phyloP scores from a whole-genome alignment of 129 eudicot species.

The Artemisia tridentata region DNA sequence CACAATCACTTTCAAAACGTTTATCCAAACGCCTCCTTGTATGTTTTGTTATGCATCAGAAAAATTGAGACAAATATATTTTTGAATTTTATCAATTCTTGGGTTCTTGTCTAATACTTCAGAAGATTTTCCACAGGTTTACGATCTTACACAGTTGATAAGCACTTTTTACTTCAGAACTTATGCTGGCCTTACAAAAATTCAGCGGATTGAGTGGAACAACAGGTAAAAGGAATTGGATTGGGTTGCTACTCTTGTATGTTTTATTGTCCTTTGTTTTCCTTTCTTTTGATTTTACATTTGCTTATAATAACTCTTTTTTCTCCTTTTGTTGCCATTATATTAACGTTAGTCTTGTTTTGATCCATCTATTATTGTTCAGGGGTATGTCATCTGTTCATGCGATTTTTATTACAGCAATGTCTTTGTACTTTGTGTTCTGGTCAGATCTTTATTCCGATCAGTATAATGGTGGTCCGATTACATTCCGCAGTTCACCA shows the following conservation, averaged over 20 bases:
- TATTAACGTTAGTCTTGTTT: background rate
- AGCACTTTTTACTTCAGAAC: slow-evolving; percentile 72
- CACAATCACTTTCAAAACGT: background rate
- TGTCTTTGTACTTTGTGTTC: slow-evolving; percentile 74
- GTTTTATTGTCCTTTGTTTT: background rate
- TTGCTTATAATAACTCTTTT: background rate
- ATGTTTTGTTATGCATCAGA: background rate
- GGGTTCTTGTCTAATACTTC: slow-evolving; percentile 18
- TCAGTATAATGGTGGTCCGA: slow-evolving; percentile 34
- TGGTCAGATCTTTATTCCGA: slow-evolving; percentile 87
- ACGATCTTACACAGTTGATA: slow-evolving; percentile 70
- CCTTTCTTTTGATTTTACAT: slow-evolving; percentile 26
- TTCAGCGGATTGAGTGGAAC: slow-evolving; percentile 87
- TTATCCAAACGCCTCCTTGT: background rate
- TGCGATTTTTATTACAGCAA: slow-evolving; percentile 71
- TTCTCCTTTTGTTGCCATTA: background rate
- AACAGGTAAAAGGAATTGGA: slow-evolving; percentile 53
- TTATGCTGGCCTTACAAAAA: slow-evolving; percentile 66
- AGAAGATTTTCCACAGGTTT: slow-evolving; percentile 51
- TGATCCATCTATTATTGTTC: slow-evolving; percentile 26
- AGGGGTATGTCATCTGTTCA: slow-evolving; percentile 88
- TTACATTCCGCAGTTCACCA: slow-evolving; percentile 73
- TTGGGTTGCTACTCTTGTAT: background rate
- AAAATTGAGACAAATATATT: background rate
- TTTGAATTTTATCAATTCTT: slow-evolving; percentile 1